Conservation (phyloP, 305 asterid species). For the Andrographis paniculata region DNA sequence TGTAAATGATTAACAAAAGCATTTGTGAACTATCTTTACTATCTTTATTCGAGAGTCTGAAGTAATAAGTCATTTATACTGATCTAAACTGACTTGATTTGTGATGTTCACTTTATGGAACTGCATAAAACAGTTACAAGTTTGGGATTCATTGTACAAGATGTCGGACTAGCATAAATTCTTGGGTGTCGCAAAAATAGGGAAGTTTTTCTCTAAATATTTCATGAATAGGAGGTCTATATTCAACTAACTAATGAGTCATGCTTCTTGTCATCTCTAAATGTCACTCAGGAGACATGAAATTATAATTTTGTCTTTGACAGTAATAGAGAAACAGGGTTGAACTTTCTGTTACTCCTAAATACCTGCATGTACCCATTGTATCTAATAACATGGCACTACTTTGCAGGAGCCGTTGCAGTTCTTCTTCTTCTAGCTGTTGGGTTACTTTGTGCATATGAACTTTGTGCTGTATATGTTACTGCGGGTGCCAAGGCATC, state of each 20-base stretch:
- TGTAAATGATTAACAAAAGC: no score
- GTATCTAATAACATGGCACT: conserved; percentile 18
- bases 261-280: no score
- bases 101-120: background rate
- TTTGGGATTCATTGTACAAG: background rate
- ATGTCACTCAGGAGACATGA: no score
- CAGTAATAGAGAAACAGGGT: background rate
- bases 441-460: conserved; percentile 96
- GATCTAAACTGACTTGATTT: background rate
- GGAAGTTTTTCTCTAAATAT: background rate
- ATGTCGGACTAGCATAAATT: background rate
- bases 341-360: background rate
- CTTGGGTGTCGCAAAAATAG: background rate
- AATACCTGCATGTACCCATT: background rate
- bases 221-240: no score
- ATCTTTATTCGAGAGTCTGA: background rate
- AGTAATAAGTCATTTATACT: background rate
- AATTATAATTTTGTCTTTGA: no score
- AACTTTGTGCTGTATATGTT: conserved; percentile 98
- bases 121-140: background rate
- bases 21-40: background rate
- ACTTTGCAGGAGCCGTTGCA: conserved; percentile 87
- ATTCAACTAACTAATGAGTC: no score
- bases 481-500: conserved; percentile 94
- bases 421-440: conserved; percentile 93